A percentile compares a stretch with the other conserved stretches of the same genome.
These are phyloP conservation scores for Aquanectria penicillioides DNA, from an alignment of 2,329 filamentous ascomycete genomes.

Conservation along the genomic window DNA sequence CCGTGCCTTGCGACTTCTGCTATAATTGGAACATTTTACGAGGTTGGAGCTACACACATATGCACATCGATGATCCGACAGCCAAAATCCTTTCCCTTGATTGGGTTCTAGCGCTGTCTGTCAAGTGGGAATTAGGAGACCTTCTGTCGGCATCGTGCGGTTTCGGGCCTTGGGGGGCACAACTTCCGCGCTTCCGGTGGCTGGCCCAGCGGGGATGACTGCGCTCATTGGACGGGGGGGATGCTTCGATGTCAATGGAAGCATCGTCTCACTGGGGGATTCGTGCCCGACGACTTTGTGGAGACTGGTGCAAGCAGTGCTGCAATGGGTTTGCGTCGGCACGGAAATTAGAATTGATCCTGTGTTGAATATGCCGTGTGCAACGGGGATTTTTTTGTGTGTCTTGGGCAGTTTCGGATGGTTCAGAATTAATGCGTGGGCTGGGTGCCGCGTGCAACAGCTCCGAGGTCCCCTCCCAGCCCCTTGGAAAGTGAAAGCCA, in stretches of 20 bases:
- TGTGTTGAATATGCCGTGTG: too few relatives aligned
- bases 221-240: not conserved
- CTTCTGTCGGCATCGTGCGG: not conserved
- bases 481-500: not conserved
- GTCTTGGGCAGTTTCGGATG: too few relatives aligned
- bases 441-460: not conserved
- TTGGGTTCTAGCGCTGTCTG: not conserved
- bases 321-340: too few relatives aligned
- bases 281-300: not conserved
- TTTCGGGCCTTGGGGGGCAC: not conserved
- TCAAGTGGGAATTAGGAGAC: not conserved
- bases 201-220: slow-evolving; percentile 8
- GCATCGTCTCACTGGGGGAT: not conserved
- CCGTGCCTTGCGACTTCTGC: not conserved
- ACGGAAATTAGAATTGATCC: too few relatives aligned
- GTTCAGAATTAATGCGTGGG: not conserved
- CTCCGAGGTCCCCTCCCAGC: not conserved
- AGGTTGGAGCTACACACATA: slow-evolving; percentile 22
- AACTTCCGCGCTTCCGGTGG: slow-evolving; percentile 7
- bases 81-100: not conserved
- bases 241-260: not conserved
- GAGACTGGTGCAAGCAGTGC: too few relatives aligned
- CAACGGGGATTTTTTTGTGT: too few relatives aligned
- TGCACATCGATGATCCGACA: slow-evolving; percentile 7
- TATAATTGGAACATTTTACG: slow-evolving; percentile 26